Evolutionary conservation across 768 basidiomycete species (phyloP).

Genomic region (Tylopilus vinaceipallidus): DNA sequence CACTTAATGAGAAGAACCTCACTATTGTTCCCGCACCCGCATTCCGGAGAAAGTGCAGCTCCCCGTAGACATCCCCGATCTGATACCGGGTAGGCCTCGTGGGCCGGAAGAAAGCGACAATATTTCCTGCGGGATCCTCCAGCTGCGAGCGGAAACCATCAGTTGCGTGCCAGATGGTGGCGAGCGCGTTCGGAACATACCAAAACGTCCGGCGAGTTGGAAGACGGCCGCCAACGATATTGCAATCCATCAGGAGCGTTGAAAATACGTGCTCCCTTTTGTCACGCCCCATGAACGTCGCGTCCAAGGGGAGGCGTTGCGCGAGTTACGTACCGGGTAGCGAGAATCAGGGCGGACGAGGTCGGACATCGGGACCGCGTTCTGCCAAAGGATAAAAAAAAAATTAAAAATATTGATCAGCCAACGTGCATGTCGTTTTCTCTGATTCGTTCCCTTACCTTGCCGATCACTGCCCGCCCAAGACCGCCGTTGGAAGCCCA

Average conservation of each 20-base stretch:
- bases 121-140: constrained; percentile 63
- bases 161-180: constrained; percentile 1
- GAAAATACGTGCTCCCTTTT: constrained; percentile 65
- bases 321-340: constrained; percentile 48
- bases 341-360: constrained; percentile 69
- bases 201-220: constrained; percentile 54
- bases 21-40: constrained; percentile 85
- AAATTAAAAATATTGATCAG: constrained; percentile 29
- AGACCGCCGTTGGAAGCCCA: constrained; percentile 83
- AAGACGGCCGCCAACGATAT: constrained; percentile 78
- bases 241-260: constrained; percentile 79
- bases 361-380: constrained; percentile 79
- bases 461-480: constrained; percentile 83
- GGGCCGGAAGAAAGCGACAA: constrained; percentile 80
- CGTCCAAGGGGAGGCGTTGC: constrained; percentile 4
- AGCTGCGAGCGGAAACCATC: constrained; percentile 44
- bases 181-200: constrained; percentile 39
- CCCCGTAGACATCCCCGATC: constrained; percentile 83
- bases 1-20: constrained; percentile 25
- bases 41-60: constrained; percentile 77
- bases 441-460: constrained; percentile 44
- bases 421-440: constrained; percentile 12
- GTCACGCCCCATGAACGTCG: constrained; percentile 15
- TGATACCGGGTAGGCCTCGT: constrained; percentile 78
- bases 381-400: constrained; percentile 52